Percentiles rank a stretch among this genome's conserved stretches.
These are phyloP conservation scores for Botrytis tulipae DNA, from an alignment of 2,329 filamentous ascomycete species.

Conservation along the genomic window DNA sequence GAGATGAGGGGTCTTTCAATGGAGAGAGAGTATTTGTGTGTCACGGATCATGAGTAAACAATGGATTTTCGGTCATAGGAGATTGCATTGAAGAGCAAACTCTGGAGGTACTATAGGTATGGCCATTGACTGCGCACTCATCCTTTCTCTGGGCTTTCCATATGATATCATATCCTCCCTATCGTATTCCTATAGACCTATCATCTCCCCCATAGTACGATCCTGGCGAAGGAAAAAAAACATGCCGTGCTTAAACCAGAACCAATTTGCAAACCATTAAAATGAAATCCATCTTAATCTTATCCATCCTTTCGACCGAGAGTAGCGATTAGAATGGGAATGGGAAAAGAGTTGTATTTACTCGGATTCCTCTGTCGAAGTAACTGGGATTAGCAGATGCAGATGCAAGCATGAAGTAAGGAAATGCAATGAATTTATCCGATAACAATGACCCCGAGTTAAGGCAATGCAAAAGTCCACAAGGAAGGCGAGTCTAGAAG, in stretches of 20 bases:
- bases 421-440: background rate
- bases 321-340: background rate
- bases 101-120: background rate
- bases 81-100: conserved; percentile 4
- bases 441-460: background rate
- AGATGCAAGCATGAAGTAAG: background rate
- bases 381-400: background rate
- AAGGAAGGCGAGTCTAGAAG: background rate
- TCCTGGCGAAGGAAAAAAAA: background rate
- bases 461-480: background rate
- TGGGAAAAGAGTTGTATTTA: background rate
- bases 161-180: background rate
- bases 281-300: background rate
- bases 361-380: conserved; percentile 1
- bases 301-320: background rate
- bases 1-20: background rate
- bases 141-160: no score
- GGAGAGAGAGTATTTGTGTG: background rate
- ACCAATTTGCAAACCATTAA: background rate
- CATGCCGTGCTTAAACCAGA: background rate
- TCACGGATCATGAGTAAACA: background rate
- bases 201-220: background rate
- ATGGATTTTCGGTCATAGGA: background rate
- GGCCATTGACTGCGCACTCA: background rate
- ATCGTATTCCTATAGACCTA: background rate